Base-by-base conservation (phyloP, 2,329 filamentous ascomycete genomes). In the Calonectria multiphialidica region DNA sequence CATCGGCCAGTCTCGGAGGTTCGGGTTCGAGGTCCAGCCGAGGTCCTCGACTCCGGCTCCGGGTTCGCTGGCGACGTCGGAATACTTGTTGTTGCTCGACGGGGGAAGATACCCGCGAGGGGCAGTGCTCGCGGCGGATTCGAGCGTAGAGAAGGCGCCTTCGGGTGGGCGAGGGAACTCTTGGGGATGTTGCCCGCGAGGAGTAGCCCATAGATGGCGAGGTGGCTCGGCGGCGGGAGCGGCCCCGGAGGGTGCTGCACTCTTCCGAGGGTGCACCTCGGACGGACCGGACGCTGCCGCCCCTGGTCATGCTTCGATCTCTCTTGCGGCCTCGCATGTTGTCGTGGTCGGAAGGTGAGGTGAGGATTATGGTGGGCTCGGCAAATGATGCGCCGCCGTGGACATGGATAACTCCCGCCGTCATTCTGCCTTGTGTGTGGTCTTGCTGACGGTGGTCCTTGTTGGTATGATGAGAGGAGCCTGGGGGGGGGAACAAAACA, bases 81-180 rank as follows among this genome's bases (percentile, higher is more conserved):
- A 75, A 69, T 21, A 79, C 75, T 18, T 76, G 74, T 33, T 79
- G 78, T 74, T 81, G 79, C n/a, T 80, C 81, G 30, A 81, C 76
- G 3, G 83, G 82, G 7, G 84, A 84, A 2, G 81, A 74, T 21
- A 82, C 82, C 23, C 84, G 80, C 15, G 84, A 86, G 13, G 84
- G 84, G 70, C 84, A 86, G 72, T 87, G 86, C 74, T 86, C 86
- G 23, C 87, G 84, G 47, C 85, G 80, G 16, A 87, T 82, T 15
- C 85, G 80, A 47, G 84, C 83, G 68, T 84, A 83, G 18, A 87
- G 82, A 21, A 87, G 77, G 37, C 85, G 83, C 42, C 84, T 83
- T 69, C 83, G 83, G 33, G 83, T 84, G 15, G 87, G 85, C 3
- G 85, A 86, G 18, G 83, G 75, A 23, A 83, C 77, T 15, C 81